These are phyloP conservation scores for Gymnopilus dilepis DNA, from an alignment of 768 basidiomycete genomes.

Conservation along the genomic window DNA sequence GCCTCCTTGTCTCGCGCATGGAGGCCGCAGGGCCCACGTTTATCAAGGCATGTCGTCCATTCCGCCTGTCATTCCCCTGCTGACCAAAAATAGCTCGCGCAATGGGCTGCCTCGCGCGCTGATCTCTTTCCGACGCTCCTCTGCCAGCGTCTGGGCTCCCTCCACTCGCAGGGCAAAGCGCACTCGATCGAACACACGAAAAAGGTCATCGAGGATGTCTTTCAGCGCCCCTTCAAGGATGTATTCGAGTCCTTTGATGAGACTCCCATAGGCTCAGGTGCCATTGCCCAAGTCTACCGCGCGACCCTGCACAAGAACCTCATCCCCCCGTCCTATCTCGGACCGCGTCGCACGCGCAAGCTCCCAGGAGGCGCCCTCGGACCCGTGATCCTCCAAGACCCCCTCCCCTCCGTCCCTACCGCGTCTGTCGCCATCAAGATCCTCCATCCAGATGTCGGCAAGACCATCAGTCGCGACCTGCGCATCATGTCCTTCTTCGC, in stretches of 20 bases:
- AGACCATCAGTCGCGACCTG: conserved; percentile 87
- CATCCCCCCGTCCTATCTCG: conserved; percentile 83
- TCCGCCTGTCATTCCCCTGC: conserved; percentile 6
- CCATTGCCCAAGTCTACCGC: conserved; percentile 98
- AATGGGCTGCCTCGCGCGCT: conserved; percentile 97
- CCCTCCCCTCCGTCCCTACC: conserved; percentile 76
- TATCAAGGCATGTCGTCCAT: conserved; percentile 70
- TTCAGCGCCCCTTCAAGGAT: conserved; percentile 81
- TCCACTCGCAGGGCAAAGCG: conserved; percentile 87
- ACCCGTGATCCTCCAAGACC: conserved; percentile 64
- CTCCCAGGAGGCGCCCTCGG: conserved; percentile 50
- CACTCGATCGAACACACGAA: conserved; percentile 85
- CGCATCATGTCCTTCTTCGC: conserved; percentile 97
- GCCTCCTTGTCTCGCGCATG: conserved; percentile 87
- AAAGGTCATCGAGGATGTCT: conserved; percentile 80
- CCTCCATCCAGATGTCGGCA: conserved; percentile 84
- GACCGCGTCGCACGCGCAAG: conserved; percentile 67
- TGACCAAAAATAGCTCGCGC: conserved; percentile 69
- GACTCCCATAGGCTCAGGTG: conserved; percentile 92
- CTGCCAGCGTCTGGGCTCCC: conserved; percentile 81
- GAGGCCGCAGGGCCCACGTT: conserved; percentile 95
- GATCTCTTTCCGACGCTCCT: conserved; percentile 90
- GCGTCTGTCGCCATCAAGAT: conserved; percentile 95
- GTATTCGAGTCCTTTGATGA: conserved; percentile 92
- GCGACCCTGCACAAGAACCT: conserved; percentile 85